Base-by-base conservation (phyloP, 23 red algal species). In the Chondrus crispus region DNA sequence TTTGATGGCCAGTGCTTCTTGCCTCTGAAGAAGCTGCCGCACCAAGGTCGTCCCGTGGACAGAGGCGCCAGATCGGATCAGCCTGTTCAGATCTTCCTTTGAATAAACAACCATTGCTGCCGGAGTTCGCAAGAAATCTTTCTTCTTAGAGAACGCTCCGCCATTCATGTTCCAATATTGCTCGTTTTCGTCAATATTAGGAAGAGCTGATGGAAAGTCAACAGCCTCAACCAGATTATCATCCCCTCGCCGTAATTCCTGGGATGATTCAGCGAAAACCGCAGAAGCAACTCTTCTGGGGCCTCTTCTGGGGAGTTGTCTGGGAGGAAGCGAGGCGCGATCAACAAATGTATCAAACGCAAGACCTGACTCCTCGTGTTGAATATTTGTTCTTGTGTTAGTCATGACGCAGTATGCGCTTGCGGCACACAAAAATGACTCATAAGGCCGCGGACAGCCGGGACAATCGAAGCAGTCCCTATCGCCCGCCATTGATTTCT, bases 391-490 rank as follows among this genome's bases (percentile, higher is more conserved):
- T n/a, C n/a, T n/a, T n/a, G n/a, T n/a, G n/a, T n/a, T n/a, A n/a
- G n/a, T n/a, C n/a, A n/a, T n/a, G n/a, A n/a, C n/a, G n/a, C n/a
- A n/a, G n/a, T 68, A 68, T 26, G 63, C 90, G 9, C 45, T 19
- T 20, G 93, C 95, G 5, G 95, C 83, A 2, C 32, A 52, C 16
- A 94, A 85, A 51, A 98, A 91, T 11, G 48, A 38, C 13, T 80
- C 46, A 76, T 98, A 98, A 16, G 87, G 85, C 5, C 64, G 69
- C 10, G 64, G 54, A 52, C 95, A 98, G 0, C 85, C 95, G 11
- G 72, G 85, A 72, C 95, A 94, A 37, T 98, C 95, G 80, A 81
- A 98, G 8, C 43, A 52, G 14, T 70, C 60, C 6, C 38, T n/a
- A 3, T 82, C 72, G 36, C 72, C 87, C n/a, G 11, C 3, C 37